phyloP scores from a whole-genome alignment of 805 yeast genomes.

The Wickerhamiella shivajii region DNA sequence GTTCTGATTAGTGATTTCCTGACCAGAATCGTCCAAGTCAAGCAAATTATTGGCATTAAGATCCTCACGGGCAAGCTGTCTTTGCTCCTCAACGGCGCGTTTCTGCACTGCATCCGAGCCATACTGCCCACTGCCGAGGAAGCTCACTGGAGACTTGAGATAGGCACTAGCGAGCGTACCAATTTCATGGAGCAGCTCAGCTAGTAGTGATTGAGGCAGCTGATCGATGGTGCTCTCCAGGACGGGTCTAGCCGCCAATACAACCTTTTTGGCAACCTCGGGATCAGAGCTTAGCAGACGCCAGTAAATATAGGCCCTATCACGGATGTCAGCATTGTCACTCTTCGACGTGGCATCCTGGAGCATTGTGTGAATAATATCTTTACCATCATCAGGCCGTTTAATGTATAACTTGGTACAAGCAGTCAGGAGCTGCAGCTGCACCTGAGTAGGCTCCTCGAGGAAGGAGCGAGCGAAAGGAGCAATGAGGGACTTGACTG shows the following conservation, averaged over 20 bases:
- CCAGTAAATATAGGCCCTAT: conserved; percentile 82
- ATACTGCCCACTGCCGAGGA: conserved; percentile 33
- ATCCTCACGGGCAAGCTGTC: conserved; percentile 62
- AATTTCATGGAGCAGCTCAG: conserved; percentile 56
- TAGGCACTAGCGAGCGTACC: conserved; percentile 81
- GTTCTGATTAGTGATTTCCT: conserved; percentile 10
- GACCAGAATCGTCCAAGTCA: conserved; percentile 64
- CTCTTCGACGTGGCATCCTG: conserved; percentile 60
- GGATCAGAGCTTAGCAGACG: conserved; percentile 68
- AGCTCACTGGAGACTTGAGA: conserved; percentile 63
- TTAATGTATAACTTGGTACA: conserved; percentile 57
- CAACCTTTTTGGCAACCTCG: conserved; percentile 49
- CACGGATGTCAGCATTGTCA: conserved; percentile 77
- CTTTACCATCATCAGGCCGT: conserved; percentile 41
- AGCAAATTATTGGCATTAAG: conserved; percentile 39
- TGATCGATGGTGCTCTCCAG: conserved; percentile 57
- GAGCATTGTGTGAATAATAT: conserved; percentile 65
- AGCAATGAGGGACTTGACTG: conserved; percentile 27
- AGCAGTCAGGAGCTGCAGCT: conserved; percentile 62
- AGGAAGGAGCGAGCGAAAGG: conserved; percentile 34
- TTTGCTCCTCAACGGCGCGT: conserved; percentile 60
- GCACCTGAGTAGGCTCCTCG: conserved; percentile 66
- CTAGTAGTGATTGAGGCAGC: conserved; percentile 54
- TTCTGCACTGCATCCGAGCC: conserved; percentile 30
- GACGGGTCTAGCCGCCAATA: conserved; percentile 51